Evolutionary conservation across 129 eudicot species (phyloP).

Genomic region (Artemisia tridentata): DNA sequence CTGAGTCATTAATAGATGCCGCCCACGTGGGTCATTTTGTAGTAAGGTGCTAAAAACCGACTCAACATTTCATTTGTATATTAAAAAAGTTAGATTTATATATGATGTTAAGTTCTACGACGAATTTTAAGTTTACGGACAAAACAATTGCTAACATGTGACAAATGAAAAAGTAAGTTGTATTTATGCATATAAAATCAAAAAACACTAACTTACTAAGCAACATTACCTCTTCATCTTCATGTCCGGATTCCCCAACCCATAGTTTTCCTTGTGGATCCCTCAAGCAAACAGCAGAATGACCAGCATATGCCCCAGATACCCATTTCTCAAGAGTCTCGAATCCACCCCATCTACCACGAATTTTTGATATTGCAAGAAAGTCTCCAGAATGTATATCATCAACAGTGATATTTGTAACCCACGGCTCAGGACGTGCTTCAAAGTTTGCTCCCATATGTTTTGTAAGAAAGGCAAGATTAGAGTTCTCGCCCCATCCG

Average conservation of each 20-base stretch:
- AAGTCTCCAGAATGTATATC: constrained; percentile 97
- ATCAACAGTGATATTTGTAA: constrained; percentile 62
- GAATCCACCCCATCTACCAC: constrained; percentile 98
- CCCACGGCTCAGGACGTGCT: constrained; percentile 77
- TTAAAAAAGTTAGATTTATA: too few relatives aligned
- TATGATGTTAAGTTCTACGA: not conserved
- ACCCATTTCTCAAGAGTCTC: constrained; percentile 99
- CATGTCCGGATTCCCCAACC: constrained; percentile 99
- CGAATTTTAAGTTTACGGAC: too few relatives aligned
- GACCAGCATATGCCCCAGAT: constrained; percentile 94
- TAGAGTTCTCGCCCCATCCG: constrained; percentile 90
- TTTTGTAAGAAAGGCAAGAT: constrained; percentile 71
- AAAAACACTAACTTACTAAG: not conserved
- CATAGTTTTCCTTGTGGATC: constrained; percentile 92
- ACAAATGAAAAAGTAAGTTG: too few relatives aligned
- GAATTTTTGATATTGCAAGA: constrained; percentile 85
- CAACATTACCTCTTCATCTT: constrained; percentile 69
- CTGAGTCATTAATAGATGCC: too few relatives aligned
- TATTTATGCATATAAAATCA: too few relatives aligned
- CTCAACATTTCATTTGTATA: too few relatives aligned
- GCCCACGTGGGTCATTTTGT: too few relatives aligned
- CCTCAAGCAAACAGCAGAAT: constrained; percentile 85
- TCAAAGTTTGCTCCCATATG: constrained; percentile 88
- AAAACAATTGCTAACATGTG: too few relatives aligned
- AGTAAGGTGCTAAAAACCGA: too few relatives aligned